Evolutionary conservation across 768 basidiomycete species (phyloP).

Genomic region (Lactarius psammicola): DNA sequence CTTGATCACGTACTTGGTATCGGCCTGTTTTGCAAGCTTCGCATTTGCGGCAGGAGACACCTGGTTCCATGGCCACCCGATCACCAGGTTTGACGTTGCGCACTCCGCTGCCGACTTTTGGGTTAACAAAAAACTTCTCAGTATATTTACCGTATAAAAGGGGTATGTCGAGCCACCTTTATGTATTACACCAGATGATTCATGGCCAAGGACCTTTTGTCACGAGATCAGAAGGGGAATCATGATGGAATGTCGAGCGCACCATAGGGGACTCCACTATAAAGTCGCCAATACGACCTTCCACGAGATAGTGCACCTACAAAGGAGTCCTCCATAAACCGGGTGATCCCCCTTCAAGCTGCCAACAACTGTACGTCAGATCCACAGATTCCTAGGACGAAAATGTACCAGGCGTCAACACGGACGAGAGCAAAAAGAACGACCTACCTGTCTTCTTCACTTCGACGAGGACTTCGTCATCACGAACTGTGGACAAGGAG

Average conservation of each 20-base stretch:
- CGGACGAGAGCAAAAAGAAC: constrained; percentile 3
- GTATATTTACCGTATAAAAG: background rate
- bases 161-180: constrained; percentile 46
- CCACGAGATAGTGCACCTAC: constrained; percentile 75
- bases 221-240: constrained; percentile 10
- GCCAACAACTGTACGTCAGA: constrained; percentile 60
- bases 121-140: background rate
- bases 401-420: constrained; percentile 10
- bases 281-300: constrained; percentile 79
- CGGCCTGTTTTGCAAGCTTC: constrained; percentile 80
- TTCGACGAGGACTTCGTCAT: constrained; percentile 79
- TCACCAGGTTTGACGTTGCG: constrained; percentile 78
- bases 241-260: constrained; percentile 19
- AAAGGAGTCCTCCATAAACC: constrained; percentile 5
- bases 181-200: constrained; percentile 77
- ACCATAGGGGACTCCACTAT: constrained; percentile 82
- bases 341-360: constrained; percentile 22
- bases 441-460: constrained; percentile 88
- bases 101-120: constrained; percentile 69
- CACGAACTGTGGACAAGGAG: constrained; percentile 47
- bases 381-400: constrained; percentile 74
- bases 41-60: constrained; percentile 80
- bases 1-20: constrained; percentile 59
- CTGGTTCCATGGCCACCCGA: constrained; percentile 90
- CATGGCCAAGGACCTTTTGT: constrained; percentile 86